phyloP scores from a whole-genome alignment of 805 yeast genomes.

The Saturnispora saitoi region DNA sequence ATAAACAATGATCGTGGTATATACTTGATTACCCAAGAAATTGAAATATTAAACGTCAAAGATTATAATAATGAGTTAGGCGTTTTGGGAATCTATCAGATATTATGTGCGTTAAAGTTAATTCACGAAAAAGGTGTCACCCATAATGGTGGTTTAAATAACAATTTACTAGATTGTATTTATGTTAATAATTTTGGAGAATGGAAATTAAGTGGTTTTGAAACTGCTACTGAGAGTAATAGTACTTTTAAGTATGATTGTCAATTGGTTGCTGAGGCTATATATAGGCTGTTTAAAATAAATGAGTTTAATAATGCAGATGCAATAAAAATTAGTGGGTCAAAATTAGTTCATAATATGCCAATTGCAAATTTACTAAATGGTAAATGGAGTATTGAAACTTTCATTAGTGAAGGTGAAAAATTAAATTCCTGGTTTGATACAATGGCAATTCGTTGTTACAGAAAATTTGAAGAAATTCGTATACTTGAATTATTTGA shows the following conservation, averaged over 20 bases:
- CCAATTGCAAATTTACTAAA: slow-evolving; percentile 4
- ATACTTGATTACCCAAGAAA: slow-evolving; percentile 64
- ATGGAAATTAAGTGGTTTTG: slow-evolving; percentile 82
- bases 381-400: slow-evolving; percentile 24
- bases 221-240: slow-evolving; percentile 45
- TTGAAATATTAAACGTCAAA: slow-evolving; percentile 21
- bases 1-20: slow-evolving; percentile 50
- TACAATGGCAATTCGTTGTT: slow-evolving; percentile 44
- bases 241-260: background rate
- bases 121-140: slow-evolving; percentile 50
- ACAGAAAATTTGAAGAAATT: slow-evolving; percentile 46
- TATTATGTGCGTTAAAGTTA: slow-evolving; percentile 46
- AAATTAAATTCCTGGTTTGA: slow-evolving; percentile 25
- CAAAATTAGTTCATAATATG: background rate
- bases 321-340: slow-evolving; percentile 2
- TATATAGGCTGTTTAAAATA: background rate
- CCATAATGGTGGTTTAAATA: slow-evolving; percentile 51
- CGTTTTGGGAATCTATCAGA: slow-evolving; percentile 46
- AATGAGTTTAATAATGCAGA: background rate
- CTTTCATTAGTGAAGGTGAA: slow-evolving; percentile 28
- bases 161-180: slow-evolving; percentile 39
- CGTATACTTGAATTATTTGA: slow-evolving; percentile 45
- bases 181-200: slow-evolving; percentile 66
- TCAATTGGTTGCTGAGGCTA: background rate
- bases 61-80: slow-evolving; percentile 28